These are phyloP conservation scores for Aspergillus ibericus DNA, from an alignment of 2,329 filamentous ascomycete genomes.

Conservation along the genomic window DNA sequence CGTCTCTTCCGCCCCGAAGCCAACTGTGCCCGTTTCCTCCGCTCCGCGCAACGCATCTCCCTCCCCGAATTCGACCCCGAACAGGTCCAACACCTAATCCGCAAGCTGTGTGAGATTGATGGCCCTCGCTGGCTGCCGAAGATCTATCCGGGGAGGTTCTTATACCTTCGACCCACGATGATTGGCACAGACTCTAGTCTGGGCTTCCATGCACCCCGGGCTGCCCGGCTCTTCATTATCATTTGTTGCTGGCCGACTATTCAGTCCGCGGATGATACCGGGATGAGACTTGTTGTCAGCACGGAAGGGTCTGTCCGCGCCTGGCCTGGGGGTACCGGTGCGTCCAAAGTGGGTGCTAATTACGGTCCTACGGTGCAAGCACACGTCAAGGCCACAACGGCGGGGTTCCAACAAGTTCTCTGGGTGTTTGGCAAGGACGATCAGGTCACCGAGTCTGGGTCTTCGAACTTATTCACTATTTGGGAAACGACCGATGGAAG, in stretches of 20 bases:
- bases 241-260: background rate
- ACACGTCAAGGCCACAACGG: background rate
- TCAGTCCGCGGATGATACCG: background rate
- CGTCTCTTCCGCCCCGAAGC: slow-evolving; percentile 69
- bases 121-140: slow-evolving; percentile 24
- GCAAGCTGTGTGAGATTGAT: slow-evolving; percentile 51
- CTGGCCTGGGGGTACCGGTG: background rate
- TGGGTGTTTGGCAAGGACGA: background rate
- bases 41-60: slow-evolving; percentile 61
- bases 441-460: background rate
- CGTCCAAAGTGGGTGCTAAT: background rate
- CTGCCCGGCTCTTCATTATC: background rate
- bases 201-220: background rate
- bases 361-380: background rate
- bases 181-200: background rate
- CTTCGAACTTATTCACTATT: background rate
- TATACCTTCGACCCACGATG: background rate
- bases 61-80: slow-evolving; percentile 68
- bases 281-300: background rate
- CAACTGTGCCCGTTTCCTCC: slow-evolving; percentile 63
- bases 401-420: background rate
- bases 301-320: background rate
- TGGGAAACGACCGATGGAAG: background rate
- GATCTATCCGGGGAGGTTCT: background rate
- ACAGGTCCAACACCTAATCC: slow-evolving; percentile 70